Base-by-base conservation (phyloP, 176 grass and related monocot genomes). In the Ananas comosus region DNA sequence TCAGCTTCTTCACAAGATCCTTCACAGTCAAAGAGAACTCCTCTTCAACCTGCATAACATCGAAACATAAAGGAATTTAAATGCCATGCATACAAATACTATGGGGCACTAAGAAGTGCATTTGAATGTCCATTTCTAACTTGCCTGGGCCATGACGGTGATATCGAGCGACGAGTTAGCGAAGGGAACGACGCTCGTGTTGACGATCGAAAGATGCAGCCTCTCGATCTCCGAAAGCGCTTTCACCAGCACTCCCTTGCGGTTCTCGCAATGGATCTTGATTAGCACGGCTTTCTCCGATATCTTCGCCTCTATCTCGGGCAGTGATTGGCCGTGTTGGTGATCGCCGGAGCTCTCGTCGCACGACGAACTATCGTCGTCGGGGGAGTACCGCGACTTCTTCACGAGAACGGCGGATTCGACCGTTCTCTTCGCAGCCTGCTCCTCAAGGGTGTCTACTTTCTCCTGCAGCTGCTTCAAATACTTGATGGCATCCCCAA, bases 221-320 rank as follows among this genome's bases (percentile, higher is more conserved):
- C 52, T 58, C 73, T 82, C 80, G 65, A 82, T 71, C 59, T 82
- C 73, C 49, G 80, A 76, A n/a, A 82, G 19, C 18, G 59, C 73
- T 57, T 61, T 65, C 16, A 71, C 73, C 24, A 82, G 17, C 18
- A 70, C 50, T 12, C 80, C 73, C 57, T 51, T 77, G 13, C 54
- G 72, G 48, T 70, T 71, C 24, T 50, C 50, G 64, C 80, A 82
- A 18, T 77, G 74, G 58, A 82, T 72, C 50, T 65, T 82, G 22
- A 82, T 42, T 7, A 76, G 73, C 29, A 82, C 58, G 19, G 21
- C 72, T 33, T 76, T 59, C 13, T 71, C 49, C 10, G 66, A 64
- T 42, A 82, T 61, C 25, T 49, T 70, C 17, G 73, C 74, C 50
- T 72, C 49, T 13, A 82, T 66, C 68, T 82, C 73, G 2, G 59